Evolutionary conservation across 768 basidiomycete species (phyloP), one percentile per base, ranked within the genome.

Genomic region (Tephrocybe sp.): DNA sequence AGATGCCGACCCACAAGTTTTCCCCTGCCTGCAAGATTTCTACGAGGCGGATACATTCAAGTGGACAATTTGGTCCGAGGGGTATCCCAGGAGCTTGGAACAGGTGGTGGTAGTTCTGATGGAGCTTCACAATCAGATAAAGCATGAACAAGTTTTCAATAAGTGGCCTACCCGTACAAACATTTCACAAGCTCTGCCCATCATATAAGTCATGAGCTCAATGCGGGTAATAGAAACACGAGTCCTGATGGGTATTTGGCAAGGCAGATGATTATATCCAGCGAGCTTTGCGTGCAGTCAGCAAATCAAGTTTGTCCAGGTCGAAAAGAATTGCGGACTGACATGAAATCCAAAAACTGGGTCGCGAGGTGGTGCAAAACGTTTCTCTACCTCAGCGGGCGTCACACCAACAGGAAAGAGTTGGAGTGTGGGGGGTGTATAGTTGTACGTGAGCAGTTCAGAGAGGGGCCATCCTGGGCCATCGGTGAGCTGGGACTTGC

Each of bases 61-160:
- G 48, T 36, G 22, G 29, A 43, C 42, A 15, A 11, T 25, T 21
- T 8, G 44, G 49, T 15, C 49, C 49, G 33, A 55, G 34, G 3
- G 45, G 45, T 15, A 36, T 15, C 34, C 53, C 53, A 22, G 53
- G 45, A 13, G 37, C 49, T 40, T 9, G 39, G 25, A 50, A 55
- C 15, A 47, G 22, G 19, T 50, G 23, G 12, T 45, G 37, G 15
- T 51, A 13, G 1, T 11, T 40, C 53, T 55, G 29, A 8, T 29
- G 18, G 34, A 15, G 30, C 30, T 18, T 4, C 19, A n/a, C 18
- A 18, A 29, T 16, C 6, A 21, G 19, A 38, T 7, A 36, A n/a
- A 36, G 7, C 29, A 15, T 36, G 37, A 12, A 34, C 27, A 29
- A 38, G 40, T 24, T 47, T 7, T 3, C 4, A n/a, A 25, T 12